Conservation (phyloP, 2,329 filamentous ascomycete species). For the Biscogniauxia sp. region DNA sequence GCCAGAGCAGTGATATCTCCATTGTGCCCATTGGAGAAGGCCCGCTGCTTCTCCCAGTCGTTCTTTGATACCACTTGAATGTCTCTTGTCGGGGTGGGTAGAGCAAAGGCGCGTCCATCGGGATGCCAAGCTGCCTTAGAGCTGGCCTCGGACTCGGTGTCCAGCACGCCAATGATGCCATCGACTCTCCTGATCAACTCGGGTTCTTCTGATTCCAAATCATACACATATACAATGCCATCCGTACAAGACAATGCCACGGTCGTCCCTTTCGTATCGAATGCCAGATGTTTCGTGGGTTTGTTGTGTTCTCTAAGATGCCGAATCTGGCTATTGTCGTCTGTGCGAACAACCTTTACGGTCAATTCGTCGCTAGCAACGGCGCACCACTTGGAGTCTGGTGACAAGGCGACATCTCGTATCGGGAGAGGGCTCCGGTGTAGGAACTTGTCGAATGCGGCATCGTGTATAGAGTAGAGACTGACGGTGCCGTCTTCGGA, state of each 20-base stretch:
- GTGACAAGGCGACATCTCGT: conserved; percentile 79
- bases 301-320: conserved; percentile 80
- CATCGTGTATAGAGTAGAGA: conserved; percentile 77
- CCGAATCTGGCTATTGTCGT: conserved; percentile 73
- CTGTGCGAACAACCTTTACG: conserved; percentile 82
- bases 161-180: conserved; percentile 76
- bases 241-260: conserved; percentile 84
- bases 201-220: conserved; percentile 72
- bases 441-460: conserved; percentile 76
- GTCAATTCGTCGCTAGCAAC: conserved; percentile 95
- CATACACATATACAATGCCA: conserved; percentile 88
- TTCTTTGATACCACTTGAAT: conserved; percentile 83
- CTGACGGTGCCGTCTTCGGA: conserved; percentile 96
- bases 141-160: conserved; percentile 73
- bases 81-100: conserved; percentile 77
- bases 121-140: conserved; percentile 86
- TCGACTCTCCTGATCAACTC: conserved; percentile 81
- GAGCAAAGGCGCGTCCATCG: conserved; percentile 86
- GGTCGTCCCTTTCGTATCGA: conserved; percentile 75
- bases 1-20: conserved; percentile 82
- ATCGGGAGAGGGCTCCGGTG: conserved; percentile 82
- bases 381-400: conserved; percentile 82
- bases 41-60: conserved; percentile 84
- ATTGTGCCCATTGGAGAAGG: conserved; percentile 76
- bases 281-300: conserved; percentile 87